A percentile compares a stretch with the other conserved stretches of the same genome.
Conservation (phyloP, 75 land plant species). For the Pinus taeda region DNA sequence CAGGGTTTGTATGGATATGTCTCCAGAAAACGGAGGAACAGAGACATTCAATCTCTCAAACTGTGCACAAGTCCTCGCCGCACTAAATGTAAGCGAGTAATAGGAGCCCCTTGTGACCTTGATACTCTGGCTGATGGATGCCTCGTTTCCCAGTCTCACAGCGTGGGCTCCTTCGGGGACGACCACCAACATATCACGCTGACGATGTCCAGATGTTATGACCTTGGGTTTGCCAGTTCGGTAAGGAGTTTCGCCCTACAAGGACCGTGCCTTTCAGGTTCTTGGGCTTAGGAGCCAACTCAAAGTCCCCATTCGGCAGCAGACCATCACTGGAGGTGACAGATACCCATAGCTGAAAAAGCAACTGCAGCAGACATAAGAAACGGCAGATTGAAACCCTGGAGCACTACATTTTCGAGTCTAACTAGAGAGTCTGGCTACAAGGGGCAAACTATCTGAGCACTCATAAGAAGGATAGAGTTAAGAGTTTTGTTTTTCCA, state of each 20-base stretch:
- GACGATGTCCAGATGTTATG: not conserved
- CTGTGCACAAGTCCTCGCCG: conserved; percentile 65
- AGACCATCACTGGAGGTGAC: not conserved
- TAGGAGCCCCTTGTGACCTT: conserved; percentile 29
- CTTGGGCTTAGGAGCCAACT: not conserved
- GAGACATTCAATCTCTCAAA: conserved; percentile 54
- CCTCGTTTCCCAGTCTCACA: conserved; percentile 35
- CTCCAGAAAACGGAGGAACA: conserved; percentile 38
- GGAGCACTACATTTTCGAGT: too few species aligned
- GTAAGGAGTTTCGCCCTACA: not conserved
- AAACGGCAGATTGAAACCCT: too few species aligned
- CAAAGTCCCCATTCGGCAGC: conserved; percentile 7
- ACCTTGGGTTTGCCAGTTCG: not conserved
- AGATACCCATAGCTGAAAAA: too few species aligned
- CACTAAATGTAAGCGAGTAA: conserved; percentile 59
- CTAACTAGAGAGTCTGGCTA: too few species aligned
- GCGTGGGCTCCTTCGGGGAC: conserved; percentile 1
- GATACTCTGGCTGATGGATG: conserved; percentile 53
- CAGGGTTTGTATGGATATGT: conserved; percentile 61
- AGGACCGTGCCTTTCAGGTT: not conserved
- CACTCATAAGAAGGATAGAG: too few species aligned
- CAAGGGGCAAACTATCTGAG: too few species aligned
- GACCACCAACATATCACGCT: conserved; percentile 7
- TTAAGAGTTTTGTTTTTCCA: too few species aligned
- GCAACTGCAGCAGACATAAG: too few species aligned